phyloP scores from a whole-genome alignment of 805 yeast species.

The Komagataella mondaviorum region DNA sequence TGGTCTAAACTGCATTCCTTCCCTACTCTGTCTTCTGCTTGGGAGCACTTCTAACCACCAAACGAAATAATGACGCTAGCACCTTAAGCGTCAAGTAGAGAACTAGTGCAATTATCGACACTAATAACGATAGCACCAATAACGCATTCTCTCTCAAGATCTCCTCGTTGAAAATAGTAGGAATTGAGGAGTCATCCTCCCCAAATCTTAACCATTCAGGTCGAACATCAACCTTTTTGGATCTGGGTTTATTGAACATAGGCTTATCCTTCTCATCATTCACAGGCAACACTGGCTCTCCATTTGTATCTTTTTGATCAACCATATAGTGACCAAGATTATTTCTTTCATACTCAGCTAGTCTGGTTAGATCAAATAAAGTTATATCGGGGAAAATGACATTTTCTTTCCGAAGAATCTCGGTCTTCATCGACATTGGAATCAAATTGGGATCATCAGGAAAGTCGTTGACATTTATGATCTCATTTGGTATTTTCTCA shows the following conservation, averaged over 20 bases:
- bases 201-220: constrained; percentile 12
- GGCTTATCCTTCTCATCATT: constrained; percentile 15
- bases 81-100: constrained; percentile 1
- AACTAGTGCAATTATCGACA: constrained; percentile 4
- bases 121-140: constrained; percentile 15
- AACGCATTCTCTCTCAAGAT: constrained; percentile 37
- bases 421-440: constrained; percentile 16
- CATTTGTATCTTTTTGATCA: constrained; percentile 14
- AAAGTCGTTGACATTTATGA: constrained; percentile 12
- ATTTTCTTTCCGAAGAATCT: constrained; percentile 14
- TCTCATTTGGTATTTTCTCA: constrained; percentile 7
- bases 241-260: constrained; percentile 12
- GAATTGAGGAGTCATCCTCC: constrained; percentile 17
- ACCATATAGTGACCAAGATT: constrained; percentile 20
- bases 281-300: constrained; percentile 1
- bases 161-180: constrained; percentile 28
- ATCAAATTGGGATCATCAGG: constrained; percentile 18
- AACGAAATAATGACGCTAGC: neutral
- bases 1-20: neutral
- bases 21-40: neutral
- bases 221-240: constrained; percentile 6
- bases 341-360: constrained; percentile 42
- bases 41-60: neutral
- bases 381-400: constrained; percentile 44
- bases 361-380: constrained; percentile 31